Evolutionary conservation across 192 early-diverging fungal genomes (phyloP), one percentile per base, ranked within the genome.

Genomic region (Phycomyces blakesleeanus): DNA sequence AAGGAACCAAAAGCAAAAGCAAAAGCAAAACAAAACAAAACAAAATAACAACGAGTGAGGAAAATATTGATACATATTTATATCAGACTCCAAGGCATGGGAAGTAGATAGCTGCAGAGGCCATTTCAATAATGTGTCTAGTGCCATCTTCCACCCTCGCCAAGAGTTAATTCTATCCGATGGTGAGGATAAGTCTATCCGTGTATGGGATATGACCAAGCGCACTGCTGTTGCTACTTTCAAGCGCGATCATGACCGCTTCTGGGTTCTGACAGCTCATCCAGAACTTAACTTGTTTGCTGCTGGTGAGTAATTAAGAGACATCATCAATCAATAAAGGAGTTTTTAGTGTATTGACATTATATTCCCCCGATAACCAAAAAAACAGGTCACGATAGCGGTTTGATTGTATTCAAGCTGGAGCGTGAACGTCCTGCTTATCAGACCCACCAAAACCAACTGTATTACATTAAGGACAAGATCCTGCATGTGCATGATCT

Each of bases 51-150:
- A n/a, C 14, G 27, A 55, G 53, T 24, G 9, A 55, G 20, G 21
- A 9, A 26, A 51, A 38, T 40, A 29, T 37, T 65, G 14, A 27
- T 22, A 51, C 42, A 27, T 22, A 51, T 34, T 34, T 20, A 8
- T 15, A 29, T 27, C 72, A 93, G 95, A 99, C 65, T 91, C 92
- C 40, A 89, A 91, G 73, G 97, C 97, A 16, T 99, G 97, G 97
- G 97, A 99, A 73, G 91, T 99, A n/a, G 96, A 99, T 70, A 96
- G 95, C 21, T 97, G 93, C 81, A 88, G 97, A 26, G 97, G 96
- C 9, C 97, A 99, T 76, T 98, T 93, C 79, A 98, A 95, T 85
- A 98, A 98, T 60, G 93, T 99, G 26, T 93, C 91, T 24, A 85
- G 85, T 51, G 91, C 91, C 2, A 72, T 99, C 47, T 99, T 99